phyloP scores from a whole-genome alignment of 2,329 filamentous ascomycete genomes.

The Phaeoacremonium minimum region DNA sequence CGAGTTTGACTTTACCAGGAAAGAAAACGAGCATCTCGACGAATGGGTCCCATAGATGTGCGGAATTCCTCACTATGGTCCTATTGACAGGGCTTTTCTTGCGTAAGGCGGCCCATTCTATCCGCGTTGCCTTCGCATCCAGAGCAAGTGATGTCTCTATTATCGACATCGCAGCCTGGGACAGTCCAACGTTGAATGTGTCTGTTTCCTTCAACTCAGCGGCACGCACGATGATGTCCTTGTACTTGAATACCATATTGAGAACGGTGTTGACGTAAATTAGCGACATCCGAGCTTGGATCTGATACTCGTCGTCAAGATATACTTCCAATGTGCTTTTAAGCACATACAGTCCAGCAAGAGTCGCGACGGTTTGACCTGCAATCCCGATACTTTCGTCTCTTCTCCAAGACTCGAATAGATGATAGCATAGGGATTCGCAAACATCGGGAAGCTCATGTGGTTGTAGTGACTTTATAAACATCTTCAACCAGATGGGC shows the following conservation, averaged over 20 bases:
- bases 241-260: constrained; percentile 60
- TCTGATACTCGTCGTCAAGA: constrained; percentile 37
- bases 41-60: constrained; percentile 74
- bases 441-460: constrained; percentile 76
- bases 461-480: constrained; percentile 72
- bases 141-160: constrained; percentile 64
- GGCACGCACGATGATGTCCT: constrained; percentile 52
- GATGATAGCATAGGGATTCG: constrained; percentile 69
- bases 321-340: constrained; percentile 54
- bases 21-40: constrained; percentile 56
- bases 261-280: constrained; percentile 62
- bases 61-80: constrained; percentile 65
- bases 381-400: constrained; percentile 49
- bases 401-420: constrained; percentile 62
- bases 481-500: constrained; percentile 73
- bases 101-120: constrained; percentile 64
- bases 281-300: constrained; percentile 47
- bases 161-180: constrained; percentile 55
- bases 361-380: constrained; percentile 57
- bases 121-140: constrained; percentile 65
- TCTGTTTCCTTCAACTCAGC: constrained; percentile 42
- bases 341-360: constrained; percentile 59
- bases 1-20: constrained; percentile 65
- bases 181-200: constrained; percentile 45
- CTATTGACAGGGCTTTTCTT: constrained; percentile 58